Percentiles rank a stretch among this genome's conserved stretches.
phyloP scores from a whole-genome alignment of 345 rosid species.

The Dipteronia dyeriana region DNA sequence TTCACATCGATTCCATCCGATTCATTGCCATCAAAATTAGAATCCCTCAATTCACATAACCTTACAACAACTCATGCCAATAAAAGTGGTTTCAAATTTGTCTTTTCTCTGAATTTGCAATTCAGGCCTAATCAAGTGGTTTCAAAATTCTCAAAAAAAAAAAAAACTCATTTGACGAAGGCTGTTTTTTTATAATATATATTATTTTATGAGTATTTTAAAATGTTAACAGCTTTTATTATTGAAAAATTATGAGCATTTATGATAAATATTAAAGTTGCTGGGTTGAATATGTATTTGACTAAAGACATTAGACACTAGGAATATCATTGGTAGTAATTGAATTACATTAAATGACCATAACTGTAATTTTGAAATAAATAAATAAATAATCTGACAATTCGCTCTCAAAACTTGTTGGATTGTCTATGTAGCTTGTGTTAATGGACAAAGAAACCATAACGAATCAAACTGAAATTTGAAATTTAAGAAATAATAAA shows the following conservation, averaged over 20 bases:
- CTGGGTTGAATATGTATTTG: too few relatives aligned
- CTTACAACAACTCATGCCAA: background rate
- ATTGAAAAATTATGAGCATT: too few relatives aligned
- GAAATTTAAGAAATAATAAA: background rate
- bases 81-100: background rate
- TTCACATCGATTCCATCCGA: background rate
- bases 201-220: background rate
- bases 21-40: background rate
- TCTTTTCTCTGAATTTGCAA: background rate
- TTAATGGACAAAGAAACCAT: too few relatives aligned
- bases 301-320: too few relatives aligned
- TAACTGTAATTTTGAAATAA: background rate
- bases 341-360: background rate
- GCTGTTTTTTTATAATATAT: too few relatives aligned
- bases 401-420: background rate
- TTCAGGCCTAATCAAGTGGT: background rate
- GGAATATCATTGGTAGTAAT: background rate
- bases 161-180: too few relatives aligned
- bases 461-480: background rate
- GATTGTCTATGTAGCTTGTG: background rate
- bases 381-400: background rate
- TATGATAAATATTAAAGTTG: too few relatives aligned
- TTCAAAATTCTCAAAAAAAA: too few relatives aligned
- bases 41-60: background rate
- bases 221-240: too few relatives aligned